Percentiles rank a stretch among this genome's conserved stretches.
These are phyloP conservation scores for Coemansia sp. DNA, from an alignment of 192 early-diverging fungal species.

Conservation along the genomic window DNA sequence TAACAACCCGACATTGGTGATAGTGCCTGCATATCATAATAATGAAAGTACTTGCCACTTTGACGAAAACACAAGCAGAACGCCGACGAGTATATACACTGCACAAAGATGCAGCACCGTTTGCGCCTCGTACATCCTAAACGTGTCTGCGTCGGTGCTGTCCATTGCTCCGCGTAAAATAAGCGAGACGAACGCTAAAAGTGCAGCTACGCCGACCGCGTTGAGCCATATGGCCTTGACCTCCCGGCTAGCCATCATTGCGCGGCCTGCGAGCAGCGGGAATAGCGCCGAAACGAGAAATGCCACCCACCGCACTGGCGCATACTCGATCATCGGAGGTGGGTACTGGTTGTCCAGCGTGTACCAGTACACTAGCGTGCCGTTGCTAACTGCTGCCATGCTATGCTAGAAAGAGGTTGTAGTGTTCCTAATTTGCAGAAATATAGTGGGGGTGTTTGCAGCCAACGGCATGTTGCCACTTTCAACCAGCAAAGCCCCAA, in stretches of 20 bases:
- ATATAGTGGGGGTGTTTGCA: no score
- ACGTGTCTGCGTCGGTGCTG: constrained; percentile 28
- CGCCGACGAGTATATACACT: constrained; percentile 26
- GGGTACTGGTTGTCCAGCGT: constrained; percentile 49
- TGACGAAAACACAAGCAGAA: constrained; percentile 32
- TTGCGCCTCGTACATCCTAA: constrained; percentile 51
- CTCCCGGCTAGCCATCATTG: constrained; percentile 22
- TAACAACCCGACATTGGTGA: neutral
- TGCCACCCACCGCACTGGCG: constrained; percentile 49
- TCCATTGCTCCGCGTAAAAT: constrained; percentile 46
- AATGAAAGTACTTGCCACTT: constrained; percentile 22
- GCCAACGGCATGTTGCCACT: no score
- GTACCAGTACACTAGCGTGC: constrained; percentile 47
- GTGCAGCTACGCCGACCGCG: constrained; percentile 19
- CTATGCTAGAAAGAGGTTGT: no score
- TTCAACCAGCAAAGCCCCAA: neutral
- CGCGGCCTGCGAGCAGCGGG: constrained; percentile 29
- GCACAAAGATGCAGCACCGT: constrained; percentile 38
- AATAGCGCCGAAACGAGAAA: constrained; percentile 40
- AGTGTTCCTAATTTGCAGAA: no score
- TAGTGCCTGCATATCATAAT: neutral
- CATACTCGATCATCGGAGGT: constrained; percentile 49
- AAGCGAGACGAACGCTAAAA: constrained; percentile 43
- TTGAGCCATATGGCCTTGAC: constrained; percentile 34
- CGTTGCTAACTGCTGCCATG: constrained; percentile 15